Base-by-base conservation (phyloP, 306 rosid species). In the Cucurbita ficifolia region DNA sequence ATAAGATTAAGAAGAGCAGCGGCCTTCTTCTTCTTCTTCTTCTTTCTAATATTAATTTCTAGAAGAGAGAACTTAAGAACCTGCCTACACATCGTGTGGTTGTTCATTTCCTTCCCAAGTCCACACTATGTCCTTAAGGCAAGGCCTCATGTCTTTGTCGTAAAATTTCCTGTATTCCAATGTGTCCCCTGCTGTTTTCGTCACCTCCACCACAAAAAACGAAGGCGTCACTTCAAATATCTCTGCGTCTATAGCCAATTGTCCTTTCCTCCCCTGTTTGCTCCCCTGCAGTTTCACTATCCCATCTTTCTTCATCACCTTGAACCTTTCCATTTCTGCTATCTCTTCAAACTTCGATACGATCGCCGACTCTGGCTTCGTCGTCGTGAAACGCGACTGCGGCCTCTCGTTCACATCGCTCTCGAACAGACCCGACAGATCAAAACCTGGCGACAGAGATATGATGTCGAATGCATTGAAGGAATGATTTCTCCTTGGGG, bases 391-490 rank as follows among this genome's bases (percentile, higher is more conserved):
- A 10, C 85, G 76, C 0, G 70, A 39, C 0, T 73, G 29, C 5
- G 55, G 54, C 53, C 77, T 79, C 21, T 76, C 78, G 11, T 39
- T 63, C 42, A 7, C 45, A 0, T 87, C 84, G 7, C 61, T 65
- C 81, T 89, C 92, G 40, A 92, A 89, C 65, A 92, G 54, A 40
- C 90, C 82, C 4, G 96, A 92, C 17, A 91, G 86, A 70, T 91
- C 86, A 17, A 91, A 83, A 1, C 93, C 96, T 0, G 82, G 80
- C 5, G 97, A 89, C 7, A 84, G 84, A 46, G 97, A 89, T 75
- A 91, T 87, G 60, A 91, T 62, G 76, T 89, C 91, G 52, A 91
- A 91, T 7, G 90, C 96, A 75, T 89, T 91, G 79, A 81, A 87
- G 35, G 69, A 76, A 18, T 79, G 71, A 2, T 79, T 77, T 62